Evolutionary conservation across 495 filamentous ascomycete species (phyloP).

Genomic region (Paragyromitra xinjiangensis): DNA sequence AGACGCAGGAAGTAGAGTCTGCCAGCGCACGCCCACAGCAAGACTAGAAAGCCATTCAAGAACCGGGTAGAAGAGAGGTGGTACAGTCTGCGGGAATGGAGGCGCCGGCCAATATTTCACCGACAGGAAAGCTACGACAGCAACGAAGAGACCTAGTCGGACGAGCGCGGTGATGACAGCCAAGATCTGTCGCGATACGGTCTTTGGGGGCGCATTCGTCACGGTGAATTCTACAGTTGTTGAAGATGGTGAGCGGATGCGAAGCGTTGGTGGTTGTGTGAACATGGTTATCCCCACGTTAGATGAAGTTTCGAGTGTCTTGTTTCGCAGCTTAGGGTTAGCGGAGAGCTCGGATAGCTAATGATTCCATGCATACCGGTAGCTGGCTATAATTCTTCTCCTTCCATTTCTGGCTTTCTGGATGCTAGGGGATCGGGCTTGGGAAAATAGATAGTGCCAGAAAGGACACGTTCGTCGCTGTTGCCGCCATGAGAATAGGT

Average conservation of each 20-base stretch:
- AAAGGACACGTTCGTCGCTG: constrained; percentile 28
- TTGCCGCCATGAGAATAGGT: background rate
- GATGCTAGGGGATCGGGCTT: no score
- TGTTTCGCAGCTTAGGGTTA: background rate
- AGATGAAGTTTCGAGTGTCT: constrained; percentile 29
- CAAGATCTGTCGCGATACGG: constrained; percentile 40
- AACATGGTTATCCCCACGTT: constrained; percentile 24
- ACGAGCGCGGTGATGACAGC: constrained; percentile 61
- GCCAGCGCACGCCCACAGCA: constrained; percentile 30
- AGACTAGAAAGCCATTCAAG: constrained; percentile 43
- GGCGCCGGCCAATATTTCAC: constrained; percentile 47
- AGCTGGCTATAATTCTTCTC: background rate
- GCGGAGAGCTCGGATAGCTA: background rate
- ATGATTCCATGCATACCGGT: constrained; percentile 4
- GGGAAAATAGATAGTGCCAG: background rate
- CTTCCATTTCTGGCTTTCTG: background rate
- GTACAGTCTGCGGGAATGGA: constrained; percentile 29
- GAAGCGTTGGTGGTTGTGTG: constrained; percentile 66
- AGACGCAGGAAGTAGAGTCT: constrained; percentile 18
- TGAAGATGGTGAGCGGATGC: constrained; percentile 77
- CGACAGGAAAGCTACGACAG: constrained; percentile 58
- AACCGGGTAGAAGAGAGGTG: constrained; percentile 49
- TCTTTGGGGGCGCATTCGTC: constrained; percentile 65
- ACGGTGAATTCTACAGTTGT: constrained; percentile 88
- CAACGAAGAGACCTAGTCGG: constrained; percentile 61